Base-by-base conservation (phyloP, 352 stramenopile genomes). In the Phytopythium vexans region DNA sequence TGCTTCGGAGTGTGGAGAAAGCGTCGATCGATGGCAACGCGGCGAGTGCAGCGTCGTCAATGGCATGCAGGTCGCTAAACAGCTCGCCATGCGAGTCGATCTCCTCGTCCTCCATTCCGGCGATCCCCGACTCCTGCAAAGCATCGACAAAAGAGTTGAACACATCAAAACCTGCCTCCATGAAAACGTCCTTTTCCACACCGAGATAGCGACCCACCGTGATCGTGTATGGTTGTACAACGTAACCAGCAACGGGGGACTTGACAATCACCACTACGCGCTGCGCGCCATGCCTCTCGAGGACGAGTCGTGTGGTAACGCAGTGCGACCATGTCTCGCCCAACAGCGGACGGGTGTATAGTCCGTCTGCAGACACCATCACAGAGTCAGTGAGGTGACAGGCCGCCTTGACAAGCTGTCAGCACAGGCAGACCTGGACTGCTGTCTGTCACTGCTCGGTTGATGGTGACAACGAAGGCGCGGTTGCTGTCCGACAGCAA, bases 251-350 rank as follows among this genome's bases (percentile, higher is more conserved):
- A 16, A 69, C 70, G 12, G 80, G 74, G 38, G 72, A 85, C 62
- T 90, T 92, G 45, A 76, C 70, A 41, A 90, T 72, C 11, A 69
- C 72, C 21, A 92, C 77, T 11, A 65, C 72, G 3, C 78, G 73
- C 55, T 73, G 62, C 16, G 62, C 33, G 5, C 65, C 52, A 54
- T 88, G 72, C 9, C 74, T 73, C 54, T 92, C 82, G 44, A 92
- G 66, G 8, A 89, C 60, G 16, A 89, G 80, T 40, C 80, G 72
- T 36, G 70, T 81, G 3, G 76, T 90, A 47, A 90, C 72, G 33
- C 76, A 89, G 39, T 89, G 77, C 6, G 77, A 65, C 83, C 83
- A 93, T 12, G 43, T 78, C 27, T 90, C 78, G 35, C 78, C 78
- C 36, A 93, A 69, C 12, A 70, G 50, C 12, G 83, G 74, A 15